Conservation (phyloP, 768 basidiomycete species). For the Boletales sp. region DNA sequence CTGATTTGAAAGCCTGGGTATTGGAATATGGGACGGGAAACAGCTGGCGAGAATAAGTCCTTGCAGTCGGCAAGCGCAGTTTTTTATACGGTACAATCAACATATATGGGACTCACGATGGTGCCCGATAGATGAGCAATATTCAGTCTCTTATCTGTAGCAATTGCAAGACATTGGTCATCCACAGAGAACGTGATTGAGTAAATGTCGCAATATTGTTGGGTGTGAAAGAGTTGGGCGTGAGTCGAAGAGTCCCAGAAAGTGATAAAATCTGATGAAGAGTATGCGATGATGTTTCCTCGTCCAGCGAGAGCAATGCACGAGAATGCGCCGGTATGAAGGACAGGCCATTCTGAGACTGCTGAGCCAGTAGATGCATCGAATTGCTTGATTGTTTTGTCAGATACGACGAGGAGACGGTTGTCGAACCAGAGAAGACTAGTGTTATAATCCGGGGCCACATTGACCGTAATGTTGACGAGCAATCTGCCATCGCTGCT, state of each 20-base stretch:
- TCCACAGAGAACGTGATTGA: slow-evolving; percentile 1
- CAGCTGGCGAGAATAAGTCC: too few species aligned
- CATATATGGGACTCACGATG: too few species aligned
- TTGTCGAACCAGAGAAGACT: slow-evolving; percentile 5
- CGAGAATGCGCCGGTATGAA: fast-evolving
- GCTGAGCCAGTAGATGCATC: neutral
- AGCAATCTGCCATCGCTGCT: neutral
- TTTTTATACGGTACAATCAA: too few species aligned
- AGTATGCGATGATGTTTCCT: neutral
- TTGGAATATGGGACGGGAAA: too few species aligned
- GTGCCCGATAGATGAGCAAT: too few species aligned
- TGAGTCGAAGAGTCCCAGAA: slow-evolving; percentile 6
- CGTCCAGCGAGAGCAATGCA: neutral
- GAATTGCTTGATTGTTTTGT: neutral
- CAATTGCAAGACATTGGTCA: neutral
- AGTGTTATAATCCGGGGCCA: neutral
- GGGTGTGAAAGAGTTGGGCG: neutral
- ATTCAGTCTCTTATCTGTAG: neutral
- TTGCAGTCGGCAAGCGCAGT: too few species aligned
- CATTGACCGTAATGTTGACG: neutral
- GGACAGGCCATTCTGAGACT: neutral
- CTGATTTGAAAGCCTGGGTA: neutral
- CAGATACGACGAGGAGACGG: neutral
- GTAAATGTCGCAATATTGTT: neutral
- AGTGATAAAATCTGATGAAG: neutral